A percentile compares a stretch with the other conserved stretches of the same genome.
Conservation (phyloP, 352 stramenopile species). For the Pythium apleroticum region DNA sequence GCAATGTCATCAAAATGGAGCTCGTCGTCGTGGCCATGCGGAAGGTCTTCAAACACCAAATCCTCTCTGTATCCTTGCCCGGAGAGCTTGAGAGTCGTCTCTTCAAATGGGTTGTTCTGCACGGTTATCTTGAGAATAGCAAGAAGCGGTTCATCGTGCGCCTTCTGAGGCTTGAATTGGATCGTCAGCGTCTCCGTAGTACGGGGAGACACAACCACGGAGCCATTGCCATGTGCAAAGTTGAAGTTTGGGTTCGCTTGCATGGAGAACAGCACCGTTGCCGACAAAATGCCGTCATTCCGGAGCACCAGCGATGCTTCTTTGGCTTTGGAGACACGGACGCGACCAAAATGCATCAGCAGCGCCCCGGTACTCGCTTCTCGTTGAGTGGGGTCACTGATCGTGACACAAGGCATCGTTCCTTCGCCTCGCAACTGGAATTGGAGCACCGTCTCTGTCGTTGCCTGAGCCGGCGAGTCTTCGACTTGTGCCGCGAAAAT, state of each 20-base stretch:
- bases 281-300: slow-evolving; percentile 92
- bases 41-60: slow-evolving; percentile 87
- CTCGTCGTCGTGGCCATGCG: slow-evolving; percentile 65
- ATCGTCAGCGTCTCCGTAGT: slow-evolving; percentile 59
- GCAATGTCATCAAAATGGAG: slow-evolving; percentile 89
- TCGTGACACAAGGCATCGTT: slow-evolving; percentile 91
- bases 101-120: slow-evolving; percentile 91
- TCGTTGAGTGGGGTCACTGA: slow-evolving; percentile 76
- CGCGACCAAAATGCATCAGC: slow-evolving; percentile 79
- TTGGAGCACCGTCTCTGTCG: slow-evolving; percentile 50
- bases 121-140: slow-evolving; percentile 82
- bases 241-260: slow-evolving; percentile 70
- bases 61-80: slow-evolving; percentile 84
- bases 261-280: slow-evolving; percentile 91
- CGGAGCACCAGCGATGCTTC: slow-evolving; percentile 67
- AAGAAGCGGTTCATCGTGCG: slow-evolving; percentile 55
- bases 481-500: slow-evolving; percentile 84
- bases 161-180: slow-evolving; percentile 83
- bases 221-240: slow-evolving; percentile 74
- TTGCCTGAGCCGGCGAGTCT: slow-evolving; percentile 51
- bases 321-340: slow-evolving; percentile 74
- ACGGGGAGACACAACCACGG: slow-evolving; percentile 68
- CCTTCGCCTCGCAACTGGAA: slow-evolving; percentile 92
- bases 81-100: slow-evolving; percentile 68
- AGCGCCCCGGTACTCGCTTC: slow-evolving; percentile 58